These are phyloP conservation scores for Dryas integrifolia DNA, from an alignment of 331 rosid genomes.

Conservation along the genomic window DNA sequence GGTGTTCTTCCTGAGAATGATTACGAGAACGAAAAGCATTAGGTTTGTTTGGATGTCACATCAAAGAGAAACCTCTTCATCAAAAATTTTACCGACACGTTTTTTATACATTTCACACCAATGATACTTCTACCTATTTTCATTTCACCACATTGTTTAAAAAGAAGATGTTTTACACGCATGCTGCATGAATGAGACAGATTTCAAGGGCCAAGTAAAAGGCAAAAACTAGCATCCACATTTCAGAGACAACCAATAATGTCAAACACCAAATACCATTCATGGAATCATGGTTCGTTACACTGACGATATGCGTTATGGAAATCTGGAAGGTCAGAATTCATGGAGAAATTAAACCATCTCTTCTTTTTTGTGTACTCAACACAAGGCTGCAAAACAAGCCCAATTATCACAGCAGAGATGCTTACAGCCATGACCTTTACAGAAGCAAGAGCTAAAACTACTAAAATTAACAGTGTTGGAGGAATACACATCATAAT, in stretches of 20 bases:
- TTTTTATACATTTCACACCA: too few species aligned
- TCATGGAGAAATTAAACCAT: conserved; percentile 47
- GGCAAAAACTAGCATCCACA: not conserved
- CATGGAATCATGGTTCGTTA: not conserved
- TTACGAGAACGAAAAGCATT: too few species aligned
- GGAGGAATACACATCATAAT: conserved; percentile 52
- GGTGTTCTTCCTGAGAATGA: too few species aligned
- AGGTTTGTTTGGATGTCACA: too few species aligned
- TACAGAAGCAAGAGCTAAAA: conserved; percentile 40
- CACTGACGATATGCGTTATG: conserved; percentile 13
- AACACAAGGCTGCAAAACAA: conserved; percentile 50
- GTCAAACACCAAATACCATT: not conserved
- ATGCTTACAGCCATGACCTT: conserved; percentile 47
- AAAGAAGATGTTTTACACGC: too few species aligned
- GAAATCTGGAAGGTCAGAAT: conserved; percentile 41
- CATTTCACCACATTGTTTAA: too few species aligned
- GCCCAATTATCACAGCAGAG: conserved; percentile 41
- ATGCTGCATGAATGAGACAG: not conserved
- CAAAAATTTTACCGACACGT: too few species aligned
- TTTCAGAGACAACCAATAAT: not conserved
- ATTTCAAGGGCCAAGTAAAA: not conserved
- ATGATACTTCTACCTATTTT: too few species aligned
- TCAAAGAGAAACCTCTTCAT: too few species aligned
- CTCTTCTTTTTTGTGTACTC: conserved; percentile 41
- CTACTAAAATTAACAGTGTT: conserved; percentile 42